phyloP scores from a whole-genome alignment of 2,329 filamentous ascomycete species.

The Venturia aucupariae region DNA sequence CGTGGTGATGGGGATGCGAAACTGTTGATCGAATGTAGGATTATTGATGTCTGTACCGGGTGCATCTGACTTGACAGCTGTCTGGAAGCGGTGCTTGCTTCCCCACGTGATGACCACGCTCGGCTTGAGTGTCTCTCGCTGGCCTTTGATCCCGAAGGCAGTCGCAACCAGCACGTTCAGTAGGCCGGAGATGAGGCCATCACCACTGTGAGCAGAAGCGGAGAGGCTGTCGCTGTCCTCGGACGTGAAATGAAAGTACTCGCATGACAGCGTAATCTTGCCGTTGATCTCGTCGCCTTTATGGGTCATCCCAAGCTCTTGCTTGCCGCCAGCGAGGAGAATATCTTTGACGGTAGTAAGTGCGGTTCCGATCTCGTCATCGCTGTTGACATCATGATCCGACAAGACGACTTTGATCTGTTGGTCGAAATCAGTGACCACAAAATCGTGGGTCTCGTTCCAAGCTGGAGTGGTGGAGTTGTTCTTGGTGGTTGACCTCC shows the following conservation, averaged over 20 bases:
- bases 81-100: constrained; percentile 30
- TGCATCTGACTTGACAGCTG: constrained; percentile 34
- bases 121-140: constrained; percentile 36
- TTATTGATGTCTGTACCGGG: constrained; percentile 42
- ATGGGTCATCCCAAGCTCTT: constrained; percentile 32
- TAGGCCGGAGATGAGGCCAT: constrained; percentile 31
- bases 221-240: constrained; percentile 27
- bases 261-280: constrained; percentile 29
- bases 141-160: constrained; percentile 33
- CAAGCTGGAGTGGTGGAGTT: constrained; percentile 36
- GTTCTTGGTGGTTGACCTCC: constrained; percentile 36
- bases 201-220: constrained; percentile 20
- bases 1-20: constrained; percentile 34
- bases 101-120: constrained; percentile 39
- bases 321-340: constrained; percentile 33
- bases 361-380: constrained; percentile 38
- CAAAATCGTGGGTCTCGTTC: constrained; percentile 42
- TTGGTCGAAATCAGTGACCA: constrained; percentile 39
- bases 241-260: constrained; percentile 35
- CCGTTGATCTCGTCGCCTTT: constrained; percentile 31
- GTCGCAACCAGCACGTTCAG: constrained; percentile 37
- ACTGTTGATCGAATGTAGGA: constrained; percentile 38
- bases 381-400: constrained; percentile 35
- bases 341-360: constrained; percentile 34
- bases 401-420: constrained; percentile 33